Evolutionary conservation across 2,329 filamentous ascomycete species (phyloP).

Genomic region (Moelleriella libera): DNA sequence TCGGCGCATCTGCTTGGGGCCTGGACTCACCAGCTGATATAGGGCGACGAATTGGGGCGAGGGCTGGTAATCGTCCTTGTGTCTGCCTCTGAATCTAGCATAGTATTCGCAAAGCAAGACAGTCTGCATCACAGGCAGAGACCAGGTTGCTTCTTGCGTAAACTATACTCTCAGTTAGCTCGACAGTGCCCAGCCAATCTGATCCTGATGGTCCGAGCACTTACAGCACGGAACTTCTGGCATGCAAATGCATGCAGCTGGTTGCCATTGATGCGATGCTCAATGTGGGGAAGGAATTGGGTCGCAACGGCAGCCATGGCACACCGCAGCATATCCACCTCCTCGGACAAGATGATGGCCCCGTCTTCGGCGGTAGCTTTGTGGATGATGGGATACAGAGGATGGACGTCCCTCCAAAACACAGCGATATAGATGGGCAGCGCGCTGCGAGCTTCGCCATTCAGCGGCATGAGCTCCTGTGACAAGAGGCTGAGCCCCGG

Average conservation of each 20-base stretch:
- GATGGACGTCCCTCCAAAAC: slow-evolving; percentile 39
- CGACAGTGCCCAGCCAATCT: background rate
- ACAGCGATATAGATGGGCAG: slow-evolving; percentile 35
- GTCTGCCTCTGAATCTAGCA: slow-evolving; percentile 37
- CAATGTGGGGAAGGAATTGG: slow-evolving; percentile 31
- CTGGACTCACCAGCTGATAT: slow-evolving; percentile 37
- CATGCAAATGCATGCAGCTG: slow-evolving; percentile 36
- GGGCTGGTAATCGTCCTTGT: slow-evolving; percentile 27
- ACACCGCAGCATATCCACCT: slow-evolving; percentile 29
- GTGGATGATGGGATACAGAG: slow-evolving; percentile 35
- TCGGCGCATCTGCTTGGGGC: background rate
- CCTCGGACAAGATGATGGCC: slow-evolving; percentile 15
- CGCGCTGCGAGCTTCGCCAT: slow-evolving; percentile 23
- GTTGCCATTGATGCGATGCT: slow-evolving; percentile 34
- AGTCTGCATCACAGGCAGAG: slow-evolving; percentile 35
- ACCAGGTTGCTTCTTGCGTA: slow-evolving; percentile 21
- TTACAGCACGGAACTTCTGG: slow-evolving; percentile 34
- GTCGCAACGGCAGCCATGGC: slow-evolving; percentile 45
- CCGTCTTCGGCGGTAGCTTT: slow-evolving; percentile 26
- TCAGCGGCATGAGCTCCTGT: slow-evolving; percentile 16
- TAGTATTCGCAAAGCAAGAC: slow-evolving; percentile 41
- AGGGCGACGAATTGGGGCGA: slow-evolving; percentile 35
- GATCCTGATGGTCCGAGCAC: slow-evolving; percentile 10
- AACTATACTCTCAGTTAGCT: slow-evolving; percentile 16
- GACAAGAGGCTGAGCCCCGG: slow-evolving; percentile 19